A percentile compares a stretch with the other conserved stretches of the same genome.
These are phyloP conservation scores for Dendryphion nanum DNA, from an alignment of 2,329 filamentous ascomycete species.

Conservation along the genomic window DNA sequence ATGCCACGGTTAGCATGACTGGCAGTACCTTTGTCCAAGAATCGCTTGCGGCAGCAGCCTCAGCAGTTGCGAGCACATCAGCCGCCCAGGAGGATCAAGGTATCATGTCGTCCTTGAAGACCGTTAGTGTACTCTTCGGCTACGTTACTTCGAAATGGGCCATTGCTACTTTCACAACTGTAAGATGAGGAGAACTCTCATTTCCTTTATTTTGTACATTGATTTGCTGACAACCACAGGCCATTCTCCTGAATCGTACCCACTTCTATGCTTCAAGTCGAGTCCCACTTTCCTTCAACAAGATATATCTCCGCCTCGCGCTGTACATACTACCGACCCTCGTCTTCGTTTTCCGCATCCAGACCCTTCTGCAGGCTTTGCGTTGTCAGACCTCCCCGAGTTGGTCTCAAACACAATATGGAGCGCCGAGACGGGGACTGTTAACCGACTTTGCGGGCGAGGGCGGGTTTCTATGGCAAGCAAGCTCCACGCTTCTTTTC, in stretches of 20 bases:
- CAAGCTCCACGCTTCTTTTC: slow-evolving; percentile 71
- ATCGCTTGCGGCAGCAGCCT: slow-evolving; percentile 44
- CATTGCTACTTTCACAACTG: slow-evolving; percentile 77
- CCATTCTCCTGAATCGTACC: slow-evolving; percentile 84
- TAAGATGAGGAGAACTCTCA: slow-evolving; percentile 31
- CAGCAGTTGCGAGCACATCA: slow-evolving; percentile 31
- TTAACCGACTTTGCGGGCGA: slow-evolving; percentile 53
- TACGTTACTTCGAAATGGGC: slow-evolving; percentile 74
- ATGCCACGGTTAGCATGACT: slow-evolving; percentile 40
- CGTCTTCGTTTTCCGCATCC: slow-evolving; percentile 57
- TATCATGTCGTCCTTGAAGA: slow-evolving; percentile 57
- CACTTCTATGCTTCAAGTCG: slow-evolving; percentile 91
- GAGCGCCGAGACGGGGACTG: slow-evolving; percentile 42
- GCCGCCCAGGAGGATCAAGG: slow-evolving; percentile 36
- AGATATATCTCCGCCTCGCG: slow-evolving; percentile 51
- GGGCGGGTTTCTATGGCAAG: slow-evolving; percentile 66
- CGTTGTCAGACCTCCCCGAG: slow-evolving; percentile 75
- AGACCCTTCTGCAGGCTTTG: slow-evolving; percentile 74
- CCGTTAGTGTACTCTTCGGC: slow-evolving; percentile 80
- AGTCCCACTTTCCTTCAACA: slow-evolving; percentile 72
- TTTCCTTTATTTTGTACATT: neutral
- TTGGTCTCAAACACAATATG: slow-evolving; percentile 48
- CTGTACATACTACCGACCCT: slow-evolving; percentile 33
- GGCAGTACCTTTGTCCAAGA: slow-evolving; percentile 42
- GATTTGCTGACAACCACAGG: slow-evolving; percentile 44